Percentiles rank a stretch among this genome's conserved stretches.
These are phyloP conservation scores for Colletotrichum chlorophyti DNA, from an alignment of 2,329 filamentous ascomycete genomes.

Conservation along the genomic window DNA sequence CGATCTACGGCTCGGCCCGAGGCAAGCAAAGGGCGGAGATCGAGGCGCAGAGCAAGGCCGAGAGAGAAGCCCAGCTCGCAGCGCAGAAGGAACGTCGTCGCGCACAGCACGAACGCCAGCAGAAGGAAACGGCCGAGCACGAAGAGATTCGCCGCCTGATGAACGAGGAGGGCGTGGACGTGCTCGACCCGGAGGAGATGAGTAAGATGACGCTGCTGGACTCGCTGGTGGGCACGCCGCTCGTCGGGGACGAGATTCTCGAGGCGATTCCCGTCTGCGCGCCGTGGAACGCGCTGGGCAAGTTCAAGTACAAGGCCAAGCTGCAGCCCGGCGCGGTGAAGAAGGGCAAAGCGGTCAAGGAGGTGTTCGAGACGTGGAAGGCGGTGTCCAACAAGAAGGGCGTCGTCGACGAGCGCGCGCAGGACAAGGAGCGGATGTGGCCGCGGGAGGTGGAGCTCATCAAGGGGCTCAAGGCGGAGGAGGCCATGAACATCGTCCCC, in stretches of 20 bases:
- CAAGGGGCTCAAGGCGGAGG: conserved; percentile 79
- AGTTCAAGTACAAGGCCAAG: conserved; percentile 94
- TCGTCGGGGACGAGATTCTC: conserved; percentile 83
- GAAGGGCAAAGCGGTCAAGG: conserved; percentile 93
- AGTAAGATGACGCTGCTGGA: conserved; percentile 66
- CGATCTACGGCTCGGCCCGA: conserved; percentile 79
- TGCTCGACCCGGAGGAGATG: conserved; percentile 65
- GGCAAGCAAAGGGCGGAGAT: conserved; percentile 73
- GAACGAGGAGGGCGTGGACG: conserved; percentile 65
- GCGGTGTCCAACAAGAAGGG: conserved; percentile 65
- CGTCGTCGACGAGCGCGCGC: conserved; percentile 64
- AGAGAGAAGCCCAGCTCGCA: conserved; percentile 74
- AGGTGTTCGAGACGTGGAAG: conserved; percentile 85
- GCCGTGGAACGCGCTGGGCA: conserved; percentile 67
- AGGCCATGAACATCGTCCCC: conserved; percentile 81
- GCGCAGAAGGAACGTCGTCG: conserved; percentile 77
- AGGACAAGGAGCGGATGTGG: conserved; percentile 79
- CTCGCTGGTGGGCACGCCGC: conserved; percentile 76
- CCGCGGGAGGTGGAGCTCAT: conserved; percentile 86
- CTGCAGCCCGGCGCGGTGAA: conserved; percentile 88
- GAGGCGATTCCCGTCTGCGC: conserved; percentile 70
- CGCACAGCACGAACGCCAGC: conserved; percentile 79
- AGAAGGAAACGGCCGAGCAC: conserved; percentile 77
- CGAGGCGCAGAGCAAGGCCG: conserved; percentile 70
- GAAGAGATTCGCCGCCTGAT: conserved; percentile 72